phyloP scores from a whole-genome alignment of 1,284 basidiomycete species.

The Naganishia liquefaciens region DNA sequence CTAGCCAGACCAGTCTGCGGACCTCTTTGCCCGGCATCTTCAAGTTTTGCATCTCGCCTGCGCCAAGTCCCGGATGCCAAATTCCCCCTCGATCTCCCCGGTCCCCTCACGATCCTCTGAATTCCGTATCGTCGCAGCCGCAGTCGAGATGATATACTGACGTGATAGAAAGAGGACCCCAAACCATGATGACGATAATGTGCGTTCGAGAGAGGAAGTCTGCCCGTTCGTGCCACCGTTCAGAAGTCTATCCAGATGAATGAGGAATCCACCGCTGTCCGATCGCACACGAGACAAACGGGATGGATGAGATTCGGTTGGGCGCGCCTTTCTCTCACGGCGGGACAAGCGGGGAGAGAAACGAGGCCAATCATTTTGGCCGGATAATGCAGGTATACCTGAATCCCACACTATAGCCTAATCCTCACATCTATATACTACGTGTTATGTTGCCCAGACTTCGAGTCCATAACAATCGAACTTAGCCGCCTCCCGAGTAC shows the following conservation, averaged over 20 bases:
- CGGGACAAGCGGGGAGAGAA: background rate
- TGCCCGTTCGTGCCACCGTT: no score
- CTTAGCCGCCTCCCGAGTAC: conserved; percentile 56
- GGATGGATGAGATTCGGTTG: background rate
- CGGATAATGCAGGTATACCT: background rate
- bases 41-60: background rate
- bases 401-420: background rate
- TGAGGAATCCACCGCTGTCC: background rate
- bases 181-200: conserved; percentile 31
- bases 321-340: conserved; percentile 12
- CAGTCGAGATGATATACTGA: background rate
- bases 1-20: background rate
- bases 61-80: background rate
- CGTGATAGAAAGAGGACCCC: conserved; percentile 35
- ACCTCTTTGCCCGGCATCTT: background rate
- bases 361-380: background rate
- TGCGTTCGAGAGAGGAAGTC: background rate
- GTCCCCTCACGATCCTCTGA: background rate
- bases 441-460: conserved; percentile 63
- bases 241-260: background rate
- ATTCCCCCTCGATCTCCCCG: no score
- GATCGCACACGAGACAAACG: conserved; percentile 3
- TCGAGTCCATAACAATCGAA: conserved; percentile 86
- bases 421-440: background rate
- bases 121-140: background rate